Conservation (phyloP, 164 flowering plant genomes). For the Umbilicus rupestris region DNA sequence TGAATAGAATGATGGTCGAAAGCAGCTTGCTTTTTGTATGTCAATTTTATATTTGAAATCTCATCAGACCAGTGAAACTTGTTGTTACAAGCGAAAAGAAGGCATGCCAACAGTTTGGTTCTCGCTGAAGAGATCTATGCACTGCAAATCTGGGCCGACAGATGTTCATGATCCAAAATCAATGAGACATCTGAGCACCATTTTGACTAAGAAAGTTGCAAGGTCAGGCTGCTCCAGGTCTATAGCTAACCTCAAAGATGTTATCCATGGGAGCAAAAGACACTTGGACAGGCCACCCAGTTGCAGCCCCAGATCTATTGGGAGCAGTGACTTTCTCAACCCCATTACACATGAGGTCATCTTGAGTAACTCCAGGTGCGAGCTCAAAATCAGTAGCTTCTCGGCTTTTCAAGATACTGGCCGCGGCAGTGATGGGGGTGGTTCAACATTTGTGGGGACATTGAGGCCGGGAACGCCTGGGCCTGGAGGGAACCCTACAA, state of each 20-base stretch:
- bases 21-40: background rate
- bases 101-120: conserved; percentile 90
- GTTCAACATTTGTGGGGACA: conserved; percentile 66
- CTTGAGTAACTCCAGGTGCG: conserved; percentile 73
- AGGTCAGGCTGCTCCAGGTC: conserved; percentile 98
- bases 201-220: conserved; percentile 50
- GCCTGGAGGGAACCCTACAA: conserved; percentile 63
- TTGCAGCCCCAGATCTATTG: conserved; percentile 93
- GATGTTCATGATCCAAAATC: conserved; percentile 81
- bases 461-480: conserved; percentile 92
- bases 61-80: too few relatives aligned
- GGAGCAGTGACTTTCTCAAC: conserved; percentile 86
- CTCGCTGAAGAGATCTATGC: conserved; percentile 67
- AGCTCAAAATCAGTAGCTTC: conserved; percentile 74
- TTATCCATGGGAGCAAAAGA: conserved; percentile 81
- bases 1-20: background rate
- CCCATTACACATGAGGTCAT: conserved; percentile 93
- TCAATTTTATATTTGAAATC: conserved; percentile 11
- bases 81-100: conserved; percentile 11
- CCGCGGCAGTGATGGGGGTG: conserved; percentile 19
- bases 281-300: conserved; percentile 71
- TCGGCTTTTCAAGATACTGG: conserved; percentile 30
- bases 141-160: conserved; percentile 75
- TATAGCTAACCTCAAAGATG: conserved; percentile 90
- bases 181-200: conserved; percentile 47